These are phyloP conservation scores for Amborella trichopoda DNA, from an alignment of 164 flowering plant species.

Conservation along the genomic window DNA sequence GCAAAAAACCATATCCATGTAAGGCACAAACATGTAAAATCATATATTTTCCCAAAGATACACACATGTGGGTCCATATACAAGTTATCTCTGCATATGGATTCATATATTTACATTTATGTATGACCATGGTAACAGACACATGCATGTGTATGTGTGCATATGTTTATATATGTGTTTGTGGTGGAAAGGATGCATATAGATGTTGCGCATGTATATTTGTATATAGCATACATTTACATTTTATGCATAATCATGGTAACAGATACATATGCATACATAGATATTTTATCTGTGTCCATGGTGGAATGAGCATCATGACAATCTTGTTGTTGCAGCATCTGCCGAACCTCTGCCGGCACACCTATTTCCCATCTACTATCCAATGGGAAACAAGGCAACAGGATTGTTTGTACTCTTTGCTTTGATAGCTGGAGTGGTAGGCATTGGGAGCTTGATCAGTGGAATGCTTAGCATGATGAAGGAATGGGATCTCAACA, in stretches of 20 bases:
- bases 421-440: constrained; percentile 62
- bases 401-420: constrained; percentile 66
- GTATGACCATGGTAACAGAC: no score
- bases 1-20: no score
- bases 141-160: no score
- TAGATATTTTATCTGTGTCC: not conserved
- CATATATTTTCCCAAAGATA: no score
- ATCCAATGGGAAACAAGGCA: constrained; percentile 77
- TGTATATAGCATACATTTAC: not conserved
- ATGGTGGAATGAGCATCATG: not conserved
- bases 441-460: constrained; percentile 60
- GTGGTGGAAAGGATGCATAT: not conserved
- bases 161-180: no score
- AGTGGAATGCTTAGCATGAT: constrained; percentile 39
- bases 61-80: no score
- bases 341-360: constrained; percentile 37
- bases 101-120: no score
- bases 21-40: no score
- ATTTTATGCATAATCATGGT: not conserved
- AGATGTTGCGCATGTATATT: not conserved
- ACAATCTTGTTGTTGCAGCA: constrained; percentile 23
- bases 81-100: no score
- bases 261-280: not conserved
- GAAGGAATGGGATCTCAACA: constrained; percentile 24
- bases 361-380: constrained; percentile 59